Base-by-base conservation (phyloP, 1,284 basidiomycete genomes). In the Microbotryum intermedium region DNA sequence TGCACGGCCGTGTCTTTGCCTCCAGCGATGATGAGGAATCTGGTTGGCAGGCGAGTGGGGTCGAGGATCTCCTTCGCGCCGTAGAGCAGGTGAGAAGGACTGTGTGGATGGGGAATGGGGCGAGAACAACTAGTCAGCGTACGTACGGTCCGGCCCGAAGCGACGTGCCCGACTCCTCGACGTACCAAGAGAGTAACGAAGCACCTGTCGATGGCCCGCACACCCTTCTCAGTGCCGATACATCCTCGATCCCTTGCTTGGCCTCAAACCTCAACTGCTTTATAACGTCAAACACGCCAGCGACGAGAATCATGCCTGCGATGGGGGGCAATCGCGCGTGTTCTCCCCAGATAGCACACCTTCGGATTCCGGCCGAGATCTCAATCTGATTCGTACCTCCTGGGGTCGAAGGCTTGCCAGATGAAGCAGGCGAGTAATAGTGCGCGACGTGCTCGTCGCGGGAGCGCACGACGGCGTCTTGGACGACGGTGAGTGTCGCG, bases 381-480 rank as follows among this genome's bases (percentile, higher is more conserved):
- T 64, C 54, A 7, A 59, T 34, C 16, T 44, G 42, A 6, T 55
- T 50, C n/a, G 39, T 34, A n/a, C 29, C 42, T 18, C 46, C 58
- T 21, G 52, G 48, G 39, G 20, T 42, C 20, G 21, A 42, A 18
- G 45, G 28, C 21, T 26, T 28, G 44, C 20, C 21, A 20, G 23
- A n/a, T 25, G 30, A 25, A 43, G 54, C 34, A 25, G 48, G n/a
- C 20, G 13, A 11, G 46, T 16, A 39, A 47, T 26, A 6, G 39
- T 9, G 25, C 34, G 50, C 60, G 58, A 29, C 48, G 54, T 59
- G 53, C n/a, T 62, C 65, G 58, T 72, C 68, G 13, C 70, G 64
- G 11, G 72, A 73, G 20, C 72, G 68, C 20, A 75, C 74, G 16
- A 74, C 72, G 28, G 75, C 73, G 61, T 75, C 72, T 59, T 76